A percentile compares a stretch with the other conserved stretches of the same genome.
Evolutionary conservation across 345 rosid genomes (phyloP).

Genomic region (Carallia brachiata): DNA sequence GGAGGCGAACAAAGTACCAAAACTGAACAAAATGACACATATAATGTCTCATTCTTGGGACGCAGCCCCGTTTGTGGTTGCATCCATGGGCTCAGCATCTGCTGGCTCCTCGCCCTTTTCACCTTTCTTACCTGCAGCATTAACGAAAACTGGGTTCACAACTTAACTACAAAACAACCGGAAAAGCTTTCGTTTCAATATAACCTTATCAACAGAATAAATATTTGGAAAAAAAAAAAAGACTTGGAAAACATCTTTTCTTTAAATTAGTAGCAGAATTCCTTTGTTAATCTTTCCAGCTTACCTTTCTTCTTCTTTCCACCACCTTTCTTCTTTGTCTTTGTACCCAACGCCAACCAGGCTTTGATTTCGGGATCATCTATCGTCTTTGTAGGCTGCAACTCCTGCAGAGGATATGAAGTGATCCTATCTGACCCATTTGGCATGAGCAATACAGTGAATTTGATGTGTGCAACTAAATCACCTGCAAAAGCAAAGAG

Average conservation of each 20-base stretch:
- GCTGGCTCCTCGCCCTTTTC: conserved; percentile 56
- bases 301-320: conserved; percentile 99
- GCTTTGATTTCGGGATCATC: conserved; percentile 95
- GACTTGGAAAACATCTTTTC: no score
- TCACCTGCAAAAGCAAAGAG: conserved; percentile 52
- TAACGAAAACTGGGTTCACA: neutral
- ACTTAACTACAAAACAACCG: neutral
- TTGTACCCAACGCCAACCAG: conserved; percentile 88
- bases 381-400: conserved; percentile 63
- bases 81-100: conserved; percentile 67
- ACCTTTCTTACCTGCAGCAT: conserved; percentile 69
- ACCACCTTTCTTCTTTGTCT: conserved; percentile 93
- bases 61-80: conserved; percentile 43
- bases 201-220: no score
- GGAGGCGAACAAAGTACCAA: conserved; percentile 37
- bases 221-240: no score
- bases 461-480: conserved; percentile 81
- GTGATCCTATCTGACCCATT: conserved; percentile 94
- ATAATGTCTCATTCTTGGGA: conserved; percentile 30
- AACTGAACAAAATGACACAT: conserved; percentile 34
- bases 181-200: neutral
- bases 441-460: conserved; percentile 91
- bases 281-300: neutral
- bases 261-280: no score
- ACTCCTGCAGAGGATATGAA: conserved; percentile 71